A percentile compares a stretch with the other conserved stretches of the same genome.
phyloP scores from a whole-genome alignment of 768 basidiomycete genomes.

The Suillus cothurnatus region DNA sequence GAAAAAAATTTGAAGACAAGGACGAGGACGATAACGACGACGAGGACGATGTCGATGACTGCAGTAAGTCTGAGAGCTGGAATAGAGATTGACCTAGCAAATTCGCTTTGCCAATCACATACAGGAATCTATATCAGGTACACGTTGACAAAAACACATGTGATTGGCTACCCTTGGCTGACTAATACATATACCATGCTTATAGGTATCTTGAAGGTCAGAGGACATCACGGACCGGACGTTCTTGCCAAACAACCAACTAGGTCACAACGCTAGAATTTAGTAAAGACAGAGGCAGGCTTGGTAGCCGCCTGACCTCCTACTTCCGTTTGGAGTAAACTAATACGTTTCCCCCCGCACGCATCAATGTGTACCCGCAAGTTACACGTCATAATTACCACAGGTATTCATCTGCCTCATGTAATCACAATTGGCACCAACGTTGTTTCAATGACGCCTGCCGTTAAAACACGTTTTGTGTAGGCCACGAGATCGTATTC shows the following conservation, averaged over 20 bases:
- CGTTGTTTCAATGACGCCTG: slow-evolving; percentile 4
- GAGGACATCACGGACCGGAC: not conserved
- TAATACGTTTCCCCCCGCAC: not conserved
- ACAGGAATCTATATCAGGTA: not conserved
- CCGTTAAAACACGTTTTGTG: not conserved
- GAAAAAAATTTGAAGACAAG: slow-evolving; percentile 3
- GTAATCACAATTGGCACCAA: slow-evolving; percentile 1
- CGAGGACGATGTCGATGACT: not conserved
- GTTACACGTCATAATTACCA: not conserved
- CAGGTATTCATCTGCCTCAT: not conserved
- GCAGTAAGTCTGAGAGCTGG: not conserved
- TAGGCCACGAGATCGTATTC: slow-evolving; percentile 5
- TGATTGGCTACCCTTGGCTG: slow-evolving; percentile 28
- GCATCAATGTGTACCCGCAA: not conserved
- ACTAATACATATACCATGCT: too few relatives aligned
- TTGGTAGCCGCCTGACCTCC: too few relatives aligned
- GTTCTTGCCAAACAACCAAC: slow-evolving; percentile 24
- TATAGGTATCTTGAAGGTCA: too few relatives aligned
- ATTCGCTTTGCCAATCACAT: slow-evolving; percentile 8
- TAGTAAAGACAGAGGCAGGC: not conserved
- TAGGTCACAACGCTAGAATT: too few relatives aligned
- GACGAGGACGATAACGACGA: not conserved
- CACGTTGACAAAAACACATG: slow-evolving; percentile 17
- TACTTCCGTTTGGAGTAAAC: not conserved
- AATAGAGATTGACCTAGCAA: slow-evolving; percentile 6